Evolutionary conservation across 2,329 filamentous ascomycete species (phyloP).

Genomic region (Claviceps purpurea): DNA sequence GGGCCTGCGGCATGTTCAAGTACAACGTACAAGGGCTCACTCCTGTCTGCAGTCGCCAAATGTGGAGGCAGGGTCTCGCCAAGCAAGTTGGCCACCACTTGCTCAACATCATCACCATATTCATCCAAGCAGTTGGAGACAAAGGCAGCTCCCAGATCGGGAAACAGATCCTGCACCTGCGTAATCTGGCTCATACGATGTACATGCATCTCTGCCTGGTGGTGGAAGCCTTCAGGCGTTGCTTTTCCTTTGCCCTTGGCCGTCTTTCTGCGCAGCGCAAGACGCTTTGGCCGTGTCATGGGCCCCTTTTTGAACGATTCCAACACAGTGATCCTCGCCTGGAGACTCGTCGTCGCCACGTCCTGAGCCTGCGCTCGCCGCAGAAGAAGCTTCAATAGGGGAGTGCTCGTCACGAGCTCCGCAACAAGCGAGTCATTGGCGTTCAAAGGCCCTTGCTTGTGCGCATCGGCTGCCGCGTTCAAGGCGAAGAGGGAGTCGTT

Average conservation of each 20-base stretch:
- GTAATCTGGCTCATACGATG: slow-evolving; percentile 76
- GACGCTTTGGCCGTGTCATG: slow-evolving; percentile 35
- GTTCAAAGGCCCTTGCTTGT: slow-evolving; percentile 40
- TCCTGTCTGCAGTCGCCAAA: slow-evolving; percentile 49
- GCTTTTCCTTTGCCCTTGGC: slow-evolving; percentile 52
- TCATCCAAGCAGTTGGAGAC: slow-evolving; percentile 66
- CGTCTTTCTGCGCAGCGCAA: slow-evolving; percentile 34
- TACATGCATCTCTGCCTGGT: slow-evolving; percentile 47
- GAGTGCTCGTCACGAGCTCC: slow-evolving; percentile 69
- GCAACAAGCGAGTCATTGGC: slow-evolving; percentile 62
- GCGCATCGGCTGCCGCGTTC: slow-evolving; percentile 55
- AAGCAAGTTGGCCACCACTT: slow-evolving; percentile 68
- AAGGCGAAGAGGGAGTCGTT: slow-evolving; percentile 75
- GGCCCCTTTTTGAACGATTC: slow-evolving; percentile 45
- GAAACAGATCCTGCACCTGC: slow-evolving; percentile 88
- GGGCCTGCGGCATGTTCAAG: background rate
- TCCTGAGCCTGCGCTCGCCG: slow-evolving; percentile 36
- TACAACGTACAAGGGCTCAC: slow-evolving; percentile 44
- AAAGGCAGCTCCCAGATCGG: slow-evolving; percentile 73
- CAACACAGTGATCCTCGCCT: slow-evolving; percentile 47
- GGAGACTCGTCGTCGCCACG: slow-evolving; percentile 40
- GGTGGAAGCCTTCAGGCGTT: slow-evolving; percentile 20
- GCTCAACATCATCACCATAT: slow-evolving; percentile 64
- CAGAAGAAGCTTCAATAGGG: slow-evolving; percentile 52
- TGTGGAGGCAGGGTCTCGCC: slow-evolving; percentile 62